Evolutionary conservation across 139 green algal species (phyloP), one percentile per base, ranked within the genome.

Genomic region (Chlamydomonas sp.): DNA sequence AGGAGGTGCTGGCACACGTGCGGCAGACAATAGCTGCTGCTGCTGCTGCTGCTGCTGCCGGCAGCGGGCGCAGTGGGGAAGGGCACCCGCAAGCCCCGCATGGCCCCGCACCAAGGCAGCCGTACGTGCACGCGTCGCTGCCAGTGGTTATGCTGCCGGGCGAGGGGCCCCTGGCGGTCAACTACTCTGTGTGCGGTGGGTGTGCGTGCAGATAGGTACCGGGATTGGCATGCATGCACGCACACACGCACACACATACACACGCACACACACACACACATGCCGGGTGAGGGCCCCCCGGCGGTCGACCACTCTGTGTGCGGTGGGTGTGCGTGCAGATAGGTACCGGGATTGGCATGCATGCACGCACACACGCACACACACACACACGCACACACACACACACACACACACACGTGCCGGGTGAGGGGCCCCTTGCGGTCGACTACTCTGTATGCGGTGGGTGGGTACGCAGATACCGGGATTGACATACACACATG

Each of bases 71-170:
- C 29, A 29, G 54, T 26, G 8, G 24, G 20, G 64, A 16, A 3
- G 48, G 13, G 26, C 28, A 49, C 20, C 4, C 24, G 4, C 37
- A 47, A 20, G n/a, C 29, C 5, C 1, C 1, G 30, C 31, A 24
- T 10, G 24, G 30, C 29, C 13, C 59, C 3, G 50, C 48, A 33
- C n/a, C n/a, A n/a, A 60, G 28, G 30, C 24, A 49, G 8, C 70
- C 77, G 2, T 82, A 67, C 54, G 28, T 80, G 33, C 76, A 83
- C 60, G 66, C 70, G 0, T 38, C 65, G 26, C 35, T 89, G 39
- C 81, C 81, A 10, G 82, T 72, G 1, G 36, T 92, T 3, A 67
- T 89, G 2, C 48, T 92, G 26, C 79, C 71, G 0, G 85, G 85
- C 26, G 60, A 38, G 6, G 87, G 87, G 3, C 85, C 83, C 0